Evolutionary conservation across 2,329 filamentous ascomycete species (phyloP).

Genomic region (Colletotrichum noveboracense): DNA sequence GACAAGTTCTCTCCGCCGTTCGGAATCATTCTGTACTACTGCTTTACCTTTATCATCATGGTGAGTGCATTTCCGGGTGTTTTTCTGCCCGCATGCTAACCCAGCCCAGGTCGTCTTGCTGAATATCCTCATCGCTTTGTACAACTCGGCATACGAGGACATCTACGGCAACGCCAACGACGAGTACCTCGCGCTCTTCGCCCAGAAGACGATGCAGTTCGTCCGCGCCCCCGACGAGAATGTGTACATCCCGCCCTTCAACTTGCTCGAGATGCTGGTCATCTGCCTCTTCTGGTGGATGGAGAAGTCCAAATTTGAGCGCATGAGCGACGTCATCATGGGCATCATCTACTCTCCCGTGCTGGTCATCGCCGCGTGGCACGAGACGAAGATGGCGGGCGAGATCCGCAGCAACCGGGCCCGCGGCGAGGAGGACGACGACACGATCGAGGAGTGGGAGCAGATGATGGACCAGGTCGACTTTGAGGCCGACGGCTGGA

Average conservation of each 20-base stretch:
- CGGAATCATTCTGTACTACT: constrained; percentile 93
- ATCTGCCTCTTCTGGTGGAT: constrained; percentile 94
- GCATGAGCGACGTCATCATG: constrained; percentile 90
- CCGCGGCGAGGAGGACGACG: constrained; percentile 87
- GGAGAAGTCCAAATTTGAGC: constrained; percentile 72
- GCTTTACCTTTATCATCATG: constrained; percentile 98
- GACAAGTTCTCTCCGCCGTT: constrained; percentile 92
- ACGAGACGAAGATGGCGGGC: constrained; percentile 70
- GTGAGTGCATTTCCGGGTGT: constrained; percentile 47
- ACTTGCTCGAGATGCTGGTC: constrained; percentile 85
- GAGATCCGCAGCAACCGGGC: constrained; percentile 75
- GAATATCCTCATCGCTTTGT: constrained; percentile 96
- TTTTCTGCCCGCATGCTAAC: background rate
- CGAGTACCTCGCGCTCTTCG: constrained; percentile 92
- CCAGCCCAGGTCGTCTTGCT: constrained; percentile 68
- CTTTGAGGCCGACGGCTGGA: constrained; percentile 86
- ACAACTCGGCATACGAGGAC: constrained; percentile 95
- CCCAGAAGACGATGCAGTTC: constrained; percentile 95
- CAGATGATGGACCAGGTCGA: constrained; percentile 75
- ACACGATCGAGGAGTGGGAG: constrained; percentile 92
- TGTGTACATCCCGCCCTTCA: constrained; percentile 95
- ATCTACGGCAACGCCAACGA: constrained; percentile 93
- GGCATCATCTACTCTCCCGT: constrained; percentile 83
- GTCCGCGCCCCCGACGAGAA: constrained; percentile 97
- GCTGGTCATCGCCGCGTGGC: constrained; percentile 76